Evolutionary conservation across 257 asterid genomes (phyloP), one percentile per base, ranked within the genome.

Genomic region (Scutellaria barbata): DNA sequence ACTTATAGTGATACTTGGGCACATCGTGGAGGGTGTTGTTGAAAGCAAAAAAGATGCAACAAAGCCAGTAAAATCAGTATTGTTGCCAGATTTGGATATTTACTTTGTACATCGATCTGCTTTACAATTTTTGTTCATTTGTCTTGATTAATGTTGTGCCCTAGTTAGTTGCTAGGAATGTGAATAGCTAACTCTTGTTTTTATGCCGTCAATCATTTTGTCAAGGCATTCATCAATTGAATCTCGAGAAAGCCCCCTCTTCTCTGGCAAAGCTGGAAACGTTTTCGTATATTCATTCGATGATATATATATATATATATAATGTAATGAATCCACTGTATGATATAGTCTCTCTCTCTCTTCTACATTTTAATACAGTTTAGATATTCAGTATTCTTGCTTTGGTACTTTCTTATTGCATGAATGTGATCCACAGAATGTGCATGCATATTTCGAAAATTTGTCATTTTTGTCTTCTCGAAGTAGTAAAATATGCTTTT

Each of bases 11-110:
- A 43, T 33, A 22, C 13, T 9, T 1, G 7, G 51, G 35, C 16
- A 48, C 79, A 12, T 5, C 11, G 18, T 47, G 7, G 52, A 51
- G 64, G 33, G 22, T 16, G 8, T 37, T 30, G 14, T 6, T 22
- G 60, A 55, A 56, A 22, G 20, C 58, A 65, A 22, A 73, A 48
- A 73, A 25, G n/a, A n/a, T n/a, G 57, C n/a, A 18, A 10, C 52
- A 50, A 40, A 65, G n/a, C 40, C 64, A 20, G n/a, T 16, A 2
- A n/a, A n/a, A 30, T 30, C 42, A 20, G 16, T 42, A 2, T 30
- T 5, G 8, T 20, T 33, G 17, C 54, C 39, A 10, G 16, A 55
- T 55, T 45, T 47, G 9, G 55, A 47, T 20, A 35, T 13, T 18
- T 7, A 35, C 25, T 18, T 11, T 50, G 14, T 55, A 33, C 41